Conservation (phyloP, 352 stramenopile species). For the Pythium brachiatum region DNA sequence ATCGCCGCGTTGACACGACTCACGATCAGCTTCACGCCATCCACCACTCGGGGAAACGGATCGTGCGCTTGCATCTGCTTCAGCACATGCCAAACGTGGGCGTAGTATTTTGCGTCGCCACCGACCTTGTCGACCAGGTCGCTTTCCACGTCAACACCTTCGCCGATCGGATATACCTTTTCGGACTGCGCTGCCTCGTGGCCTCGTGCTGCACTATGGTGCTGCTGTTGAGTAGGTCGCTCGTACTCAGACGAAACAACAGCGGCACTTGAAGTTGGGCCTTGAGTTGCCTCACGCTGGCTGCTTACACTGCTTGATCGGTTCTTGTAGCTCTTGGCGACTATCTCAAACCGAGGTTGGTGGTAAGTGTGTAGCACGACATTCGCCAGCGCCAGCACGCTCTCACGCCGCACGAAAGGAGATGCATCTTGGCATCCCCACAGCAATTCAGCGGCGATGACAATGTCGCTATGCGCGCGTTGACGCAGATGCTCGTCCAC, state of each 20-base stretch:
- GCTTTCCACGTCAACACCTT: constrained; percentile 22
- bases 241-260: not conserved
- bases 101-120: constrained; percentile 57
- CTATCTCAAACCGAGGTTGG: constrained; percentile 76
- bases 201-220: not conserved
- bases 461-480: constrained; percentile 62
- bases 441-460: constrained; percentile 64
- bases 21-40: constrained; percentile 38
- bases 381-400: constrained; percentile 78
- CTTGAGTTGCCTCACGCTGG: not conserved
- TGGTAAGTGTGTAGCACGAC: constrained; percentile 88
- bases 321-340: constrained; percentile 81
- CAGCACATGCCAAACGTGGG: constrained; percentile 62
- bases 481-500: constrained; percentile 64
- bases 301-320: constrained; percentile 26
- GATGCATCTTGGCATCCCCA: constrained; percentile 76
- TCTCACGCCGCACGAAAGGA: constrained; percentile 80
- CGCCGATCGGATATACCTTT: constrained; percentile 24
- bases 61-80: constrained; percentile 67
- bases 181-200: constrained; percentile 3
- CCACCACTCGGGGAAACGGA: constrained; percentile 55
- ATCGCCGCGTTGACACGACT: constrained; percentile 33
- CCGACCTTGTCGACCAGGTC: constrained; percentile 23
- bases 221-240: not conserved
- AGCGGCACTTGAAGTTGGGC: not conserved